Base-by-base conservation (phyloP, 2,329 filamentous ascomycete species). In the Verticillium nonalfalfae region DNA sequence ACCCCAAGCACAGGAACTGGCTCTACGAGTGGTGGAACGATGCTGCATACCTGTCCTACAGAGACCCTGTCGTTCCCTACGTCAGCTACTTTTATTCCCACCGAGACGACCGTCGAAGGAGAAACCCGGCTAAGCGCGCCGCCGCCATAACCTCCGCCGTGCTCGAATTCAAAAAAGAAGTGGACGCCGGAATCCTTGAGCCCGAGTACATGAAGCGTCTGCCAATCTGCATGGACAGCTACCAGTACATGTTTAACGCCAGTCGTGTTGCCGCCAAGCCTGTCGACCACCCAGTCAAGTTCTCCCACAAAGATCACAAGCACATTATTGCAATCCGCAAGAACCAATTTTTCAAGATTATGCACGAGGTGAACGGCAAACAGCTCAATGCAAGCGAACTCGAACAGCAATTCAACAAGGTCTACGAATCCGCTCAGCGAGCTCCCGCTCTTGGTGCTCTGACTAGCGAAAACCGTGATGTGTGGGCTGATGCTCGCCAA, bases 51-150 rank as follows among this genome's bases (percentile, higher is more conserved):
- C 86, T 99, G 66, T 84, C 79, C 66, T 98, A 98, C 81, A 90
- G 94, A 67, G 95, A 98, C 75, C 95, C 95, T 11, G 91, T 99
- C 56, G 91, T 98, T 18, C 95, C 95, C 64, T 99, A 98, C 74
- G 95, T 99, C 71, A 97, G 92, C 77, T 99, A 99, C 85, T 99
- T 99, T 81, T 99, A 99, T 81, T 97, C 93, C 60, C 94, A 98
- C 80, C 87, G 92, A 68, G 95, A 99, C 76, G 96, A 99, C 77
- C 88, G 91, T 68, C 85, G 88, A 72, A 87, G 94, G 67, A 88
- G 93, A 65, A 87, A 97, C 75, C 95, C 95, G 0, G 89, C 90
- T 65, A 96, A 96, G 83, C 90, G 95, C 66, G 95, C 95, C 3
- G 95, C 95, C 4, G 93, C 94, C 66, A 90, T 99, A 67, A 88